Evolutionary conservation across 306 rosid species (phyloP), one percentile per base, ranked within the genome.

Genomic region (Oxytropis ochrocephala): DNA sequence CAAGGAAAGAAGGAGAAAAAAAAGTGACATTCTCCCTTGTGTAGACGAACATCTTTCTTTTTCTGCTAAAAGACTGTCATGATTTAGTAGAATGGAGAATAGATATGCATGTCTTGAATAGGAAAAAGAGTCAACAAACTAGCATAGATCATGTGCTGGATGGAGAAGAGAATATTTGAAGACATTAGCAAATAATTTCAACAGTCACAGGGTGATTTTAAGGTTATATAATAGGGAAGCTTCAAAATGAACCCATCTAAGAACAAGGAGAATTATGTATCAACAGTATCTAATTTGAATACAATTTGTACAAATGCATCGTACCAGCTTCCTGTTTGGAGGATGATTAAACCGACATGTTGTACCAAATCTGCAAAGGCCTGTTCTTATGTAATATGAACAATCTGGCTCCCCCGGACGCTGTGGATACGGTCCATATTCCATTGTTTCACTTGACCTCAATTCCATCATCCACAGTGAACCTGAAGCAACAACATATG

Each of bases 291-390:
- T 43, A 70, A 74, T 44, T 17, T 55, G 8, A 54, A 42, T 30
- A 59, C 17, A 61, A 50, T 17, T 36, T 76, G 30, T 67, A 38
- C 6, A 80, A 59, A 55, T 73, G 52, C 42, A 78, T 38, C 43
- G 33, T 83, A 92, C 98, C 95, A 89, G 88, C 78, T 83, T 88
- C 80, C 96, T 81, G 78, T 89, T 87, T 24, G 91, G 98, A 38
- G 98, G 96, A 75, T 92, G 98, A 80, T 92, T 92, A 70, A 89
- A 92, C 60, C 91, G 89, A 81, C 96, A 92, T 7, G 98, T 86
- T 11, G 80, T 79, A 24, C 96, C 98, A 77, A 92, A 92, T 86
- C 98, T 87, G 75, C 98, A 92, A 21, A 87, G 86, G 51, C 98
- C 98, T 0, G 98, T 92, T 83, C 96, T 83, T 75, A 92, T 87